Percentiles rank a stretch among this genome's conserved stretches.
phyloP scores from a whole-genome alignment of 768 basidiomycete species.

The Amanita fuliginea region DNA sequence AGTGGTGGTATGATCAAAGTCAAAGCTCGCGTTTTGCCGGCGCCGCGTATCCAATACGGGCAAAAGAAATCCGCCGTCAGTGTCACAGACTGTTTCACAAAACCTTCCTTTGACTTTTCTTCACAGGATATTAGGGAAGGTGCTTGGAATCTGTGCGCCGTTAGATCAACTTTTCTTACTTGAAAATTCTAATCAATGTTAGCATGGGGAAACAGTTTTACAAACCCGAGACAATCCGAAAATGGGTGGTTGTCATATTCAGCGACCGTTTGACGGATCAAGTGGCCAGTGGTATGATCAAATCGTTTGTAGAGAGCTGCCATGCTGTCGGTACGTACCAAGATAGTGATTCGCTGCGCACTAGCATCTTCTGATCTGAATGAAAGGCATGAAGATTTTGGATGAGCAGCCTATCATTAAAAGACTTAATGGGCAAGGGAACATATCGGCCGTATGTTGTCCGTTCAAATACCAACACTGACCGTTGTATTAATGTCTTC shows the following conservation, averaged over 20 bases:
- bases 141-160: constrained; percentile 65
- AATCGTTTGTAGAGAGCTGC: constrained; percentile 36
- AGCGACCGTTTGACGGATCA: constrained; percentile 43
- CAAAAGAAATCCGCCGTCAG: constrained; percentile 18
- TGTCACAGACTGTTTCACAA: too few relatives aligned
- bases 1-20: constrained; percentile 36
- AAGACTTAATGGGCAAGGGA: constrained; percentile 49
- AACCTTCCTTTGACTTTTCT: constrained; percentile 5
- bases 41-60: constrained; percentile 61
- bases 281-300: constrained; percentile 36
- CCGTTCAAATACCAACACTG: too few relatives aligned
- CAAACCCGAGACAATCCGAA: constrained; percentile 35
- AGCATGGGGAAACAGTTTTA: constrained; percentile 65
- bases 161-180: neutral
- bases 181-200: neutral
- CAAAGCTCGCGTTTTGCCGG: constrained; percentile 42
- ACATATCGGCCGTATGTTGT: constrained; percentile 23
- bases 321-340: constrained; percentile 43
- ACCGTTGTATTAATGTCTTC: too few relatives aligned
- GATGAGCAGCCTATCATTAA: constrained; percentile 32
- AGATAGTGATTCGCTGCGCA: neutral
- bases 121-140: constrained; percentile 50
- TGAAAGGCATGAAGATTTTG: constrained; percentile 47
- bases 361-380: constrained; percentile 12
- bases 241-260: constrained; percentile 58